Percentiles rank a stretch among this genome's conserved stretches.
Conservation (phyloP, 176 grass and related monocot genomes). For the Musa itinerans region DNA sequence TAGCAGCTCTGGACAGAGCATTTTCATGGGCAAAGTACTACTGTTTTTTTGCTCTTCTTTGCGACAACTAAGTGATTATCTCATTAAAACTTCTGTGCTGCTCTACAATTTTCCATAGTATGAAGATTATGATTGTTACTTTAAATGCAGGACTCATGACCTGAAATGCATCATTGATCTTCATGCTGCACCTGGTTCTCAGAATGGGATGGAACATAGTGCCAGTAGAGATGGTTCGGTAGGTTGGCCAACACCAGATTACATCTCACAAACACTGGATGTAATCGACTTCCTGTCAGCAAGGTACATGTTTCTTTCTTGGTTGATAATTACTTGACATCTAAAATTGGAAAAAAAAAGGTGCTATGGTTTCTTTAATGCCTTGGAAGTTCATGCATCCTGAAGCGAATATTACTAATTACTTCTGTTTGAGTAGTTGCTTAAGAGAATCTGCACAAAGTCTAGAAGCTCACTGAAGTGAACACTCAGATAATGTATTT, state of each 20-base stretch:
- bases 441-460: no score
- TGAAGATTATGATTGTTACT: conserved; percentile 14
- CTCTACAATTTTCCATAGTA: neutral
- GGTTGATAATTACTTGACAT: neutral
- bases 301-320: conserved; percentile 30
- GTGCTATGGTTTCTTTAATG: no score
- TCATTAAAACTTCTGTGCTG: conserved; percentile 2
- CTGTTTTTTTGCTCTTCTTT: conserved; percentile 31
- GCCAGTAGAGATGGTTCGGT: conserved; percentile 84
- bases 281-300: conserved; percentile 67
- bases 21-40: conserved; percentile 81
- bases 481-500: no score
- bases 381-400: no score
- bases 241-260: conserved; percentile 47
- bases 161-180: conserved; percentile 96
- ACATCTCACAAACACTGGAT: conserved; percentile 60
- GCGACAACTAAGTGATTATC: neutral
- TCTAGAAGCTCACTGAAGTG: no score
- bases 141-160: conserved; percentile 52
- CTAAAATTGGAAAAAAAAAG: no score
- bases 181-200: conserved; percentile 81
- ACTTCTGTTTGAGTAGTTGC: no score
- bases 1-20: conserved; percentile 59
- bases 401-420: no score
- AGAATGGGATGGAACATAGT: conserved; percentile 92